These are phyloP conservation scores for Candida tibetensis DNA, from an alignment of 805 yeast genomes.

Conservation along the genomic window DNA sequence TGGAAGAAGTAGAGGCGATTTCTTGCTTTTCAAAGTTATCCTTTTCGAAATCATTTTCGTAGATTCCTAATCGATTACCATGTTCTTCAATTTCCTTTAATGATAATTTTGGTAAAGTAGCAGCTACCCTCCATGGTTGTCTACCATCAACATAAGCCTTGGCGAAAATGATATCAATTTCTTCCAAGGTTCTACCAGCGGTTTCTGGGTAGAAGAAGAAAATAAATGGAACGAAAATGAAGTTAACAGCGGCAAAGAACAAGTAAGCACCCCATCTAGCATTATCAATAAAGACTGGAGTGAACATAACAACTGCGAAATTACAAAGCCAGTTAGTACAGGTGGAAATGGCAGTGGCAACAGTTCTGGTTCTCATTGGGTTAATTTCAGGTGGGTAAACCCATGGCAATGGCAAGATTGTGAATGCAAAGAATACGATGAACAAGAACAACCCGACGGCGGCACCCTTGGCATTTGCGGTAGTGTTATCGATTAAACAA, in stretches of 20 bases:
- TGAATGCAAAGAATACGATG: conserved; percentile 43
- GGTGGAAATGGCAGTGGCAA: conserved; percentile 42
- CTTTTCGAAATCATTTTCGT: conserved; percentile 42
- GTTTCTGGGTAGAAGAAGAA: conserved; percentile 47
- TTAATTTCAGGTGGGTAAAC: conserved; percentile 47
- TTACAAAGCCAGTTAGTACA: conserved; percentile 46
- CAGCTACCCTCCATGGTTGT: conserved; percentile 63
- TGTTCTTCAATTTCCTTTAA: conserved; percentile 57
- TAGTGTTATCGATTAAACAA: conserved; percentile 32
- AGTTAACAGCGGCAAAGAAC: conserved; percentile 42
- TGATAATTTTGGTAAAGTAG: conserved; percentile 55
- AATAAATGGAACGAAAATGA: conserved; percentile 35
- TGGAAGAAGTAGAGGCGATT: conserved; percentile 20
- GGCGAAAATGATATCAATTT: conserved; percentile 58
- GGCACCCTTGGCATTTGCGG: conserved; percentile 41
- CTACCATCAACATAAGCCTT: conserved; percentile 56
- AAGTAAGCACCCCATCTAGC: conserved; percentile 42
- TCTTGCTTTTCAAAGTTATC: conserved; percentile 33
- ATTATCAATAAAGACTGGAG: conserved; percentile 39
- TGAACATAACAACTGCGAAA: conserved; percentile 47
- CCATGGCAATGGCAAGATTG: conserved; percentile 47
- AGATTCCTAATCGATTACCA: conserved; percentile 56
- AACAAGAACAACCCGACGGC: conserved; percentile 46
- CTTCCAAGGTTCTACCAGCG: conserved; percentile 45
- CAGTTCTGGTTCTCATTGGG: conserved; percentile 47